Conservation (phyloP, 139 green algal species). For the Picochlorum sp. region DNA sequence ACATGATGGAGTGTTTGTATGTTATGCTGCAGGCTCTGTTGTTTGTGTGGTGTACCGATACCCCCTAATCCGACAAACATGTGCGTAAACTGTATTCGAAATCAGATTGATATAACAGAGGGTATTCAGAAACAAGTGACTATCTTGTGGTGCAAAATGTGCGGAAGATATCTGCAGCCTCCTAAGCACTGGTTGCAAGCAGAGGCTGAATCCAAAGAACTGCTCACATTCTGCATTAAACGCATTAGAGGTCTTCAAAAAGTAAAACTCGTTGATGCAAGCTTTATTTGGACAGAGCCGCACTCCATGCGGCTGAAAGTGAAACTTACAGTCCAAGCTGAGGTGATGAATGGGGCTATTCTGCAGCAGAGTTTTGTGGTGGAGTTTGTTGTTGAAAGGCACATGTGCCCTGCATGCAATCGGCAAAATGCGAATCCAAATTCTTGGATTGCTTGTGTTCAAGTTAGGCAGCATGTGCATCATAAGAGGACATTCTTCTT, state of each 20-base stretch:
- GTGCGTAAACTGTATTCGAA: slow-evolving; percentile 95
- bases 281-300: slow-evolving; percentile 98
- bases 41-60: slow-evolving; percentile 85
- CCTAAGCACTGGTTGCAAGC: slow-evolving; percentile 89
- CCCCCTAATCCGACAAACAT: slow-evolving; percentile 91
- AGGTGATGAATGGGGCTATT: slow-evolving; percentile 94
- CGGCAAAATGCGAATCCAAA: slow-evolving; percentile 82
- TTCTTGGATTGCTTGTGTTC: slow-evolving; percentile 80
- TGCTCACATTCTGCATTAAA: slow-evolving; percentile 96
- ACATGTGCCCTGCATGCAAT: slow-evolving; percentile 93
- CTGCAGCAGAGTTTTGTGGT: slow-evolving; percentile 94
- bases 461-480: slow-evolving; percentile 88
- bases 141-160: slow-evolving; percentile 85
- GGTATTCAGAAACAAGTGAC: slow-evolving; percentile 86
- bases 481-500: slow-evolving; percentile 99
- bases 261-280: slow-evolving; percentile 95
- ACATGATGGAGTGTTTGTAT: neutral
- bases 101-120: slow-evolving; percentile 95
- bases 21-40: slow-evolving; percentile 60
- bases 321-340: slow-evolving; percentile 88
- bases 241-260: slow-evolving; percentile 77
- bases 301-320: slow-evolving; percentile 93
- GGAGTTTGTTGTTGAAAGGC: slow-evolving; percentile 86
- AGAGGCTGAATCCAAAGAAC: slow-evolving; percentile 88
- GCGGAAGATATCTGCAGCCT: slow-evolving; percentile 87